Evolutionary conservation across 768 basidiomycete genomes (phyloP).

Genomic region (Boletus rubroflammeus): DNA sequence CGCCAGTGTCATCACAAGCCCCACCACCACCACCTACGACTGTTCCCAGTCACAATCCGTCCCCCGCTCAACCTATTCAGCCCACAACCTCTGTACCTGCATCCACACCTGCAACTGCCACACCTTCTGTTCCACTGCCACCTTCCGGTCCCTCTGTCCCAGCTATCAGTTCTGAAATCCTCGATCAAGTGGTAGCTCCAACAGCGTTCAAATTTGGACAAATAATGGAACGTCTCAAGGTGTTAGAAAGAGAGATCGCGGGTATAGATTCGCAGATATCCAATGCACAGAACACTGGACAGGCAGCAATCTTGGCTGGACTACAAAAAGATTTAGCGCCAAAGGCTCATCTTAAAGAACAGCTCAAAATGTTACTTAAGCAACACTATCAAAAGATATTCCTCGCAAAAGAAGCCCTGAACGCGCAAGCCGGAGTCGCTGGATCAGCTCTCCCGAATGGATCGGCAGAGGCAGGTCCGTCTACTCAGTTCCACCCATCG

Average conservation of each 20-base stretch:
- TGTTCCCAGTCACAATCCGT: background rate
- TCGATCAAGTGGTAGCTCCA: slow-evolving; percentile 14
- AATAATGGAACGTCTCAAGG: slow-evolving; percentile 22
- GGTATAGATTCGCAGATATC: slow-evolving; percentile 14
- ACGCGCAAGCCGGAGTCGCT: slow-evolving; percentile 1
- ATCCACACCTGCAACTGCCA: slow-evolving; percentile 7
- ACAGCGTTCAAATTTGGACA: slow-evolving; percentile 18
- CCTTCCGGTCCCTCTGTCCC: slow-evolving; percentile 8
- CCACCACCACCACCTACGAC: slow-evolving; percentile 16
- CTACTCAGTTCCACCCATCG: slow-evolving; percentile 8
- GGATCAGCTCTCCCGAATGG: slow-evolving; percentile 2
- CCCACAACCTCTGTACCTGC: background rate
- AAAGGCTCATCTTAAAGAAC: slow-evolving; percentile 5
- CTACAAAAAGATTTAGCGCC: slow-evolving; percentile 9
- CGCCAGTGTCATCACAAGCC: slow-evolving; percentile 15
- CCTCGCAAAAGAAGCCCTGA: slow-evolving; percentile 10
- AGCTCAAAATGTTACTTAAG: slow-evolving; percentile 13
- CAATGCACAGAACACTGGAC: slow-evolving; percentile 16
- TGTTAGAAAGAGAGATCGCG: slow-evolving; percentile 15
- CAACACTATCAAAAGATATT: slow-evolving; percentile 15
- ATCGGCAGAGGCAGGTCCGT: slow-evolving; percentile 7
- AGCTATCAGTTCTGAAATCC: background rate
- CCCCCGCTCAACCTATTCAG: slow-evolving; percentile 12
- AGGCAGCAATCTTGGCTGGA: slow-evolving; percentile 6
- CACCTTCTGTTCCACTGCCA: slow-evolving; percentile 6